phyloP scores from a whole-genome alignment of 1,139 yeast species.

The Candida pseudoviswanathii region DNA sequence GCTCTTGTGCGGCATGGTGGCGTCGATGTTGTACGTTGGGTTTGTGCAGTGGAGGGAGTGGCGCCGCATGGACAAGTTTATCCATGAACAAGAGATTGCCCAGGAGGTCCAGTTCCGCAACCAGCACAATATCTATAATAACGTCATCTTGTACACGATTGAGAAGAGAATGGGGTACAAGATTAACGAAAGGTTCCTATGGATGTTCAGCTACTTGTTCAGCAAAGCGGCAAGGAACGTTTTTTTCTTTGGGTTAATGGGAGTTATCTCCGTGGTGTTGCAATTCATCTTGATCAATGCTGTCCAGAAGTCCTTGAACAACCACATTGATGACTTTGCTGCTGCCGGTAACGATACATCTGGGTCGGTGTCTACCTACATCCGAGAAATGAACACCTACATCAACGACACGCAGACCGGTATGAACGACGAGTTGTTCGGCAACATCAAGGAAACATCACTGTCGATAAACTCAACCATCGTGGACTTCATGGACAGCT shows the following conservation, averaged over 20 bases:
- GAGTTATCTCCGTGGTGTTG: conserved; percentile 47
- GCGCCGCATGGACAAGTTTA: conserved; percentile 14
- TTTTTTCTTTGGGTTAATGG: conserved; percentile 49
- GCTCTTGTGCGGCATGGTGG: conserved; percentile 10
- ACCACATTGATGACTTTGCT: conserved; percentile 4
- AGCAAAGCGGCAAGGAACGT: conserved; percentile 49
- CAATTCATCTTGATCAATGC: conserved; percentile 44
- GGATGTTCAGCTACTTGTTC: conserved; percentile 54
- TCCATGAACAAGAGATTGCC: conserved; percentile 8
- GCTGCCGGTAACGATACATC: background rate
- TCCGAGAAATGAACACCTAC: conserved; percentile 26
- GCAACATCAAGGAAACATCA: conserved; percentile 63
- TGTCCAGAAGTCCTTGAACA: conserved; percentile 6
- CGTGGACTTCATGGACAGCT: conserved; percentile 31
- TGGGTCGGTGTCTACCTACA: conserved; percentile 14
- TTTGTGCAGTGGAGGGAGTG: conserved; percentile 13
- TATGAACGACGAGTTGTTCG: conserved; percentile 67
- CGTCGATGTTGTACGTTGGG: conserved; percentile 10
- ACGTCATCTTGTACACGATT: conserved; percentile 10
- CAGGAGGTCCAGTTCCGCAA: conserved; percentile 13
- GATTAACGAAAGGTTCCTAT: conserved; percentile 20
- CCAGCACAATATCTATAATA: conserved; percentile 15
- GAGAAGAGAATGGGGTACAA: conserved; percentile 11
- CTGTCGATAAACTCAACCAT: conserved; percentile 48
- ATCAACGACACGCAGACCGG: conserved; percentile 32